phyloP scores from a whole-genome alignment of 108 stramenopile species.

The Cylindrotheca closterium region DNA sequence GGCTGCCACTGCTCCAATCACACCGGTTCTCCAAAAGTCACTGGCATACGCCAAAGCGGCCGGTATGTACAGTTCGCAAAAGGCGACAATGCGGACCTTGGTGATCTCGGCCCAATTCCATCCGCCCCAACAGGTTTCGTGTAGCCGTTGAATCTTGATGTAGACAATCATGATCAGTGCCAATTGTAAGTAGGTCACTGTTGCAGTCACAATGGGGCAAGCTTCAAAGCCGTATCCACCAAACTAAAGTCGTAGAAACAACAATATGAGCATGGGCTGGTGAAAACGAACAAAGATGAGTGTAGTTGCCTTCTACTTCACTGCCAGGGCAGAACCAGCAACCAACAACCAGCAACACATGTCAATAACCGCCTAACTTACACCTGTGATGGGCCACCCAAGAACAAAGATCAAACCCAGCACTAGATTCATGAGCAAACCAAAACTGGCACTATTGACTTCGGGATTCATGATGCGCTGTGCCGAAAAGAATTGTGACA shows the following conservation, averaged over 20 bases:
- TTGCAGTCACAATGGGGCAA: constrained; percentile 75
- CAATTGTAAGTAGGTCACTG: constrained; percentile 59
- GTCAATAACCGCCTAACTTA: no score
- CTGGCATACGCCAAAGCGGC: constrained; percentile 65
- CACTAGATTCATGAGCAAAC: constrained; percentile 62
- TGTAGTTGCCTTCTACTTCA: no score
- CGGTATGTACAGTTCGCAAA: constrained; percentile 68
- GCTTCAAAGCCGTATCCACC: constrained; percentile 72
- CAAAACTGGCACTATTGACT: constrained; percentile 50
- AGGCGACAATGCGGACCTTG: constrained; percentile 51
- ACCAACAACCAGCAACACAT: no score
- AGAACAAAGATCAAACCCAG: constrained; percentile 74
- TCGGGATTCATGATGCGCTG: constrained; percentile 80
- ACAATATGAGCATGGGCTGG: no score
- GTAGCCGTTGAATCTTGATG: constrained; percentile 42
- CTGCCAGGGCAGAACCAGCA: no score
- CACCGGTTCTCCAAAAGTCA: constrained; percentile 84
- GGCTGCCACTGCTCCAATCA: constrained; percentile 72
- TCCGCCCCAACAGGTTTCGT: constrained; percentile 51
- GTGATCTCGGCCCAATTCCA: constrained; percentile 56
- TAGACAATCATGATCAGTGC: constrained; percentile 40
- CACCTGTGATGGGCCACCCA: constrained; percentile 58
- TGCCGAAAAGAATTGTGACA: constrained; percentile 77
- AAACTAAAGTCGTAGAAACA: constrained; percentile 16
- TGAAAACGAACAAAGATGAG: no score